Base-by-base conservation (phyloP, 768 basidiomycete species). In the Tylopilus cervinicoccineus region DNA sequence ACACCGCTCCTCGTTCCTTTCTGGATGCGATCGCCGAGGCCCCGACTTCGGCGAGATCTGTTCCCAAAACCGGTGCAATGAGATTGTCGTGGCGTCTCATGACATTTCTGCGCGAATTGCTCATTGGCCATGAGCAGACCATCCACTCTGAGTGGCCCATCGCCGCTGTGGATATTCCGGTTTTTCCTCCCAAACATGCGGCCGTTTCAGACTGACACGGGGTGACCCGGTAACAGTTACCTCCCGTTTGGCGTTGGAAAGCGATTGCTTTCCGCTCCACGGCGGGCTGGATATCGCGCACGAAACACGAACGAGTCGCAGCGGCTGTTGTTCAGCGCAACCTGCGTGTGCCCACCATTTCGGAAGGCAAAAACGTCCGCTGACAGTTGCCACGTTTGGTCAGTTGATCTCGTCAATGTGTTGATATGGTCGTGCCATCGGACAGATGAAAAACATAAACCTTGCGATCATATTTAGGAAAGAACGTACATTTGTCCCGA, bases 271-370 rank as follows among this genome's bases (percentile, higher is more conserved):
- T 49, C 47, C 27, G 41, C 44, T 60, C 54, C 56, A 53, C 38
- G 49, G 46, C 47, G 42, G 48, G 58, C 54, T 56, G 61, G 47
- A 52, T 37, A 55, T 54, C 58, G 36, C 37, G 51, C 57, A 53
- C 40, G 42, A 51, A 56, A 59, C 62, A 61, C 43, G 55, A 47
- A 46, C 29, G 48, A 50, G 44, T 20, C 49, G 29, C 23, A 46
- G 45, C 17, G 43, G 41, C 38, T 34, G 40, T 29, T 47, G 56
- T 40, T 34, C 31, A 39, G 47, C 23, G 28, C 51, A n/a, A n/a
- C n/a, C n/a, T n/a, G n/a, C n/a, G n/a, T n/a, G n/a, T n/a, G n/a
- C n/a, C n/a, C 45, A 26, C 49, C 47, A 46, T 52, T 40, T 44
- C 47, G 40, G 43, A 55, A n/a, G n/a, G n/a, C 20, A 38, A 40